phyloP scores from a whole-genome alignment of 768 basidiomycete species.

The Boletellus sp. region DNA sequence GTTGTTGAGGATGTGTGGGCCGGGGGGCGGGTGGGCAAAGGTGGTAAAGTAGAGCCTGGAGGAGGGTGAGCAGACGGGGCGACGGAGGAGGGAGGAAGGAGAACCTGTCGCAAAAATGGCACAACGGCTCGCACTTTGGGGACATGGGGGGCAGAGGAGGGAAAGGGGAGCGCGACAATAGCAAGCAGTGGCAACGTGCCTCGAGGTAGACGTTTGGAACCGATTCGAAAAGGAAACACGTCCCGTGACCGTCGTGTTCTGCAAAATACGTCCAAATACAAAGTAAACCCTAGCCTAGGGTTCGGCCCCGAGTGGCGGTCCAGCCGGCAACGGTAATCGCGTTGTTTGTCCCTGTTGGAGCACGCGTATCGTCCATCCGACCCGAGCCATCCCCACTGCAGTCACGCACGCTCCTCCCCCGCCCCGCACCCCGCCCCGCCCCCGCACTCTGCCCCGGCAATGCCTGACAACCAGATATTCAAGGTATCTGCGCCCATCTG shows the following conservation, averaged over 20 bases:
- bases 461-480: constrained; percentile 87
- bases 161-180: constrained; percentile 20
- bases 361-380: constrained; percentile 33
- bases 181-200: constrained; percentile 28
- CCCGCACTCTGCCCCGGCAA: constrained; percentile 22
- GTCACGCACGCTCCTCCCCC: neutral
- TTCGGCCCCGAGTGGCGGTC: constrained; percentile 1
- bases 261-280: constrained; percentile 24
- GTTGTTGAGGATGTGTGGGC: constrained; percentile 61
- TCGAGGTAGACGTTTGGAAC: constrained; percentile 26
- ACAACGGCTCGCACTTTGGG: constrained; percentile 67
- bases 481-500: constrained; percentile 48
- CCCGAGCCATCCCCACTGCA: constrained; percentile 7
- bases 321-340: constrained; percentile 14
- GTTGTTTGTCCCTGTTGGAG: constrained; percentile 41
- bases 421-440: neutral
- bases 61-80: neutral
- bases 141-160: constrained; percentile 30
- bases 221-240: constrained; percentile 31
- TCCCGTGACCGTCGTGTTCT: constrained; percentile 37
- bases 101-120: constrained; percentile 76
- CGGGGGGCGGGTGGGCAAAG: constrained; percentile 74
- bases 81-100: constrained; percentile 9
- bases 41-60: constrained; percentile 83
- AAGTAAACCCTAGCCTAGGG: constrained; percentile 21